Conservation (phyloP, 305 asterid genomes). For the Fraxinus nigra region DNA sequence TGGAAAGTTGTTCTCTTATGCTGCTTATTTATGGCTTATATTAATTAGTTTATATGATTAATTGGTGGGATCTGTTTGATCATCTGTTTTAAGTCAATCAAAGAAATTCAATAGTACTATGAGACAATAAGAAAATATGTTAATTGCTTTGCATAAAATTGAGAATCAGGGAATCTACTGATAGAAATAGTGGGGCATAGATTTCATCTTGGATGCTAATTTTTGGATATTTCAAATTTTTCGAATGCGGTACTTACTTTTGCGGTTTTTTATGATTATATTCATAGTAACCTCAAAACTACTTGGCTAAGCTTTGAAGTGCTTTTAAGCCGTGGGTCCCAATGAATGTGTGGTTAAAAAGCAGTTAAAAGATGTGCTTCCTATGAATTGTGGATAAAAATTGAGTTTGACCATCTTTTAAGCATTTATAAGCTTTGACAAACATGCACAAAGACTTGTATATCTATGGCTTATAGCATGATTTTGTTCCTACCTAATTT, state of each 20-base stretch:
- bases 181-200: neutral
- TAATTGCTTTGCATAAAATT: neutral
- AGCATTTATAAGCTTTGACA: neutral
- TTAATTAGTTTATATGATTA: neutral
- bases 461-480: neutral
- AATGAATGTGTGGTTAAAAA: neutral
- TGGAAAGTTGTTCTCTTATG: neutral
- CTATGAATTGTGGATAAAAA: neutral
- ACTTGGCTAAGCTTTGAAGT: neutral
- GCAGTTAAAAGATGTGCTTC: neutral
- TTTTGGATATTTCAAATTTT: neutral
- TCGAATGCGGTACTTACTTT: neutral
- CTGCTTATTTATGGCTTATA: neutral
- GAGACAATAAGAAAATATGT: neutral
- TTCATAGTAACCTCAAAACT: neutral
- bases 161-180: neutral
- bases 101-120: neutral
- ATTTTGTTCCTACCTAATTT: neutral
- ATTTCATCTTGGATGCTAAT: neutral
- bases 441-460: neutral
- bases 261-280: neutral
- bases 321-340: neutral
- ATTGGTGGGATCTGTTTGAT: neutral
- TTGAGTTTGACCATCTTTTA: neutral
- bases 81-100: neutral